Conservation (phyloP, 2,329 filamentous ascomycete species). For the Trichophyton schoenleinii region DNA sequence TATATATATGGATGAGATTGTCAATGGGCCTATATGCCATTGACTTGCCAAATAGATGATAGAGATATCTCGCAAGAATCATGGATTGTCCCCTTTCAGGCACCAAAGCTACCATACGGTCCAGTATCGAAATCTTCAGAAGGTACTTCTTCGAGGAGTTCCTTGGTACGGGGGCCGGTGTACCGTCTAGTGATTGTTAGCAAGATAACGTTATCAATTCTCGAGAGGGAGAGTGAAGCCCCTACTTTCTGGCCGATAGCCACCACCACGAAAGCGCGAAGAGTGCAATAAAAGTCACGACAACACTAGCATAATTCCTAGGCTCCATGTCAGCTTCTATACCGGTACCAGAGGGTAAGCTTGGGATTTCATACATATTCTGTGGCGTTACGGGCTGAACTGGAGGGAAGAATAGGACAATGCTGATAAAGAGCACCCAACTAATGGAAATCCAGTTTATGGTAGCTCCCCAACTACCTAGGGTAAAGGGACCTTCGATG, state of each 20-base stretch:
- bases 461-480: constrained; percentile 43
- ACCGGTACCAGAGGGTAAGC: background rate
- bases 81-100: background rate
- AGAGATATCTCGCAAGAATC: background rate
- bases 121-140: constrained; percentile 20
- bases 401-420: constrained; percentile 46
- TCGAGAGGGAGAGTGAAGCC: background rate
- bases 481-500: constrained; percentile 45
- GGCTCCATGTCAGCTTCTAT: constrained; percentile 3
- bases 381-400: constrained; percentile 34
- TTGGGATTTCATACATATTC: constrained; percentile 33
- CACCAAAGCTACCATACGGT: background rate
- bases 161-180: constrained; percentile 46
- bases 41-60: too few relatives aligned
- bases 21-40: too few relatives aligned
- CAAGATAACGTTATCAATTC: background rate
- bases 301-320: constrained; percentile 39
- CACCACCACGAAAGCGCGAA: constrained; percentile 43
- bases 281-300: constrained; percentile 34
- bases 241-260: constrained; percentile 29
- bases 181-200: constrained; percentile 36
- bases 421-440: constrained; percentile 52
- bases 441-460: constrained; percentile 45
- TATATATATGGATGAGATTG: too few relatives aligned
- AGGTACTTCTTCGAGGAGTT: constrained; percentile 30